Base-by-base conservation (phyloP, 176 grass and related monocot species). In the Lolium multiflorum region DNA sequence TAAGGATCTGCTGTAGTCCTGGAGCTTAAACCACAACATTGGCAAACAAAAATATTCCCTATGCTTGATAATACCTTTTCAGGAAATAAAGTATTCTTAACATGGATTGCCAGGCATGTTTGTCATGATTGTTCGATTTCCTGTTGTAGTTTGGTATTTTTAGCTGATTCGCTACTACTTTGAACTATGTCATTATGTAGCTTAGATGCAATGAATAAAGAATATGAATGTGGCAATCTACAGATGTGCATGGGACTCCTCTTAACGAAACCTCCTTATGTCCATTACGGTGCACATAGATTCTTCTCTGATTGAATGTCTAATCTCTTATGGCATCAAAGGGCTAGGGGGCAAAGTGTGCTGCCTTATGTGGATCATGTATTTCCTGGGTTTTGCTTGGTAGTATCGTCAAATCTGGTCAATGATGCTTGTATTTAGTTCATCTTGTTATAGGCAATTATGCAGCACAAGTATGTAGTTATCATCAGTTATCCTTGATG, bases 401-500 rank as follows among this genome's bases (percentile, higher is more conserved):
- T 12, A 43, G 11, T 71, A 11, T 76, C 39, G 11, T 47, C 48
- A 66, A 55, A 26, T 75, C 47, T 24, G 6, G 41, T 82, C 4
- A 66, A n/a, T 54, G 49, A 26, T 24, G 9, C 12, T 11, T 69
- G 26, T 51, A 26, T 77, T 67, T 48, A 11, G 50, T 55, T 55
- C 14, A 44, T 43, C 46, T 55, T 76, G 28, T 63, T 44, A 75
- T 16, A 22, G 71, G 28, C 41, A 52, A 68, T 11, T 37, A 50
- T 70, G 24, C n/a, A 55, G 0, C 16, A 4, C 20, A 82, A 22
- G 8, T 20, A 62, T 17, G 10, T 13, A 21, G 6, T 21, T 64
- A 43, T 74, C n/a, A 44, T 38, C 10, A 43, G 46, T 43, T 71
- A 51, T 87, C 25, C 55, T 57, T 82, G 37, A 66, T 81, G 63